phyloP scores from a whole-genome alignment of 208 protist species.

The Leishmania lainsoni region DNA sequence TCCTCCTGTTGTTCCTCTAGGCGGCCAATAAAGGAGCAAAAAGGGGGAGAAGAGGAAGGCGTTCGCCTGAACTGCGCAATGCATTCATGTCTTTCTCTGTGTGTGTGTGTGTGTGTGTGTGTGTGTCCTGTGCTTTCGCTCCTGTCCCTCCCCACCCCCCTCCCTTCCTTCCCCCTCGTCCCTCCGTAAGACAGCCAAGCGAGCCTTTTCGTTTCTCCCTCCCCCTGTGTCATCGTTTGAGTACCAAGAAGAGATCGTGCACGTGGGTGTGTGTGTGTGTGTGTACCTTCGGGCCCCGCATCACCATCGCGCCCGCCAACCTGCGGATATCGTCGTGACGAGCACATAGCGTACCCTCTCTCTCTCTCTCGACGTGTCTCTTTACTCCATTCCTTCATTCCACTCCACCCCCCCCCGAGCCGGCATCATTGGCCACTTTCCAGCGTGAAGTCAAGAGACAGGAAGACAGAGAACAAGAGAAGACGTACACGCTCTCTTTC shows the following conservation, averaged over 20 bases:
- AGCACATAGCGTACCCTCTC: neutral
- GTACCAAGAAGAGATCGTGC: neutral
- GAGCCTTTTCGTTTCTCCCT: neutral
- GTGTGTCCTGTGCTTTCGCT: neutral
- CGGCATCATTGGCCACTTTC: neutral
- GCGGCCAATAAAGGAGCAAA: neutral
- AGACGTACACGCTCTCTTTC: neutral
- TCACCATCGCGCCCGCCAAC: neutral
- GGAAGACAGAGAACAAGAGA: neutral
- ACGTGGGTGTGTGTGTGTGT: neutral
- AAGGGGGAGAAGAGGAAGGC: neutral
- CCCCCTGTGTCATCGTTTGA: neutral
- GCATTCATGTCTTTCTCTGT: neutral
- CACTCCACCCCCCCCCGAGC: neutral
- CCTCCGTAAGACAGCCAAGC: neutral
- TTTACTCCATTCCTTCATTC: neutral
- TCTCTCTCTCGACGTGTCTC: neutral
- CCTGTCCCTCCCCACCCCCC: neutral
- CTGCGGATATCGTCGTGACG: neutral
- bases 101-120: neutral
- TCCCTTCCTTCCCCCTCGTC: neutral
- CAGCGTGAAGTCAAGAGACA: neutral
- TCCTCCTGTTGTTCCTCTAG: too few species aligned
- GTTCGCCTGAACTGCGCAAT: conserved; percentile 2
- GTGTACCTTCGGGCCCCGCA: neutral